phyloP scores from a whole-genome alignment of 441 rosid genomes.

The Erodium moschatum region DNA sequence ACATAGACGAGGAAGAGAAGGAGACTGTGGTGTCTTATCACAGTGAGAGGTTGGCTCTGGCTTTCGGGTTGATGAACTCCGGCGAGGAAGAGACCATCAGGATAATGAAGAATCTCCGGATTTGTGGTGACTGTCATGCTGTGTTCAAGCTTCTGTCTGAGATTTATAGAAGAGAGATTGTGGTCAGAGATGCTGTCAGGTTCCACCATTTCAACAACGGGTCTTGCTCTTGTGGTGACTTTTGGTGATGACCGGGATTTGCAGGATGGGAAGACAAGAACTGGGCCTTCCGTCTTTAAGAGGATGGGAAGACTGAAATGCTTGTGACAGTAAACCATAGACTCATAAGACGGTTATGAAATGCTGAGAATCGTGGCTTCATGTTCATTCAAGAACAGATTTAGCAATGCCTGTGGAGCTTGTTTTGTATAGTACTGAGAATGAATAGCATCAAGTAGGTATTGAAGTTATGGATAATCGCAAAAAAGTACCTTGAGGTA shows the following conservation, averaged over 20 bases:
- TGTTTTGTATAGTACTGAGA: too few species aligned
- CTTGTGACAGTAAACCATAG: not conserved
- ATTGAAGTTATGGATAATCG: too few species aligned
- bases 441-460: too few species aligned
- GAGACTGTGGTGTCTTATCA: slow-evolving; percentile 29
- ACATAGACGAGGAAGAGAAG: slow-evolving; percentile 36
- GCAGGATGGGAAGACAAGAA: too few species aligned
- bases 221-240: slow-evolving; percentile 28
- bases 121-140: slow-evolving; percentile 20
- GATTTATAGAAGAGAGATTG: slow-evolving; percentile 23
- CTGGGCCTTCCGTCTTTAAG: too few species aligned
- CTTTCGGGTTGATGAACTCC: slow-evolving; percentile 26
- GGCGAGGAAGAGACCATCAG: slow-evolving; percentile 19
- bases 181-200: slow-evolving; percentile 31
- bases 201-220: slow-evolving; percentile 37
- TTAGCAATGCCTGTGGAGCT: too few species aligned
- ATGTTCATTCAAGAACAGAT: not conserved
- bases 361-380: too few species aligned
- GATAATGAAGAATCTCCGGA: slow-evolving; percentile 30
- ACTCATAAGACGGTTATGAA: not conserved
- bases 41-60: slow-evolving; percentile 35
- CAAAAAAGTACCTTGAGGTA: too few species aligned
- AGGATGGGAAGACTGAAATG: not conserved
- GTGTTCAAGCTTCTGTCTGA: slow-evolving; percentile 26
- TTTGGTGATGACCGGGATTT: slow-evolving; percentile 19